A percentile compares a stretch with the other conserved stretches of the same genome.
Evolutionary conservation across 441 rosid species (phyloP).

Genomic region (Gossypium armourianum): DNA sequence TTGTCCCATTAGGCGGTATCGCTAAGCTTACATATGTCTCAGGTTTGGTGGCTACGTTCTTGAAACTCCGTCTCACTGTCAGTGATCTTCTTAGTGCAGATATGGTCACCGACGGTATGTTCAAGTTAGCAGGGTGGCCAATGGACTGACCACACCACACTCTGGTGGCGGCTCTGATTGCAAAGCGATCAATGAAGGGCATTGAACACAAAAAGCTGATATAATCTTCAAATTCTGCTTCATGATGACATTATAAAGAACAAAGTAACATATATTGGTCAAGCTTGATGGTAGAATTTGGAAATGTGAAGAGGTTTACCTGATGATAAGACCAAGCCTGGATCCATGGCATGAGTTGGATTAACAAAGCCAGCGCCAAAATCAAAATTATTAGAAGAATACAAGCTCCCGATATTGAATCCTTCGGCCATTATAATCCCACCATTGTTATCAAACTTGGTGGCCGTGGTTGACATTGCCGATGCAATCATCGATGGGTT

Average conservation of each 20-base stretch:
- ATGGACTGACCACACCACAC: constrained; percentile 33
- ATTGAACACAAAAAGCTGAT: constrained; percentile 36
- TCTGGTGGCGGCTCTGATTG: constrained; percentile 31
- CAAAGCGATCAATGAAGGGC: constrained; percentile 33
- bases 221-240: constrained; percentile 10
- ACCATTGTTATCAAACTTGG: constrained; percentile 39
- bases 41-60: constrained; percentile 38
- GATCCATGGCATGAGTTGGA: constrained; percentile 59
- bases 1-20: constrained; percentile 55
- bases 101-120: constrained; percentile 67
- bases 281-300: constrained; percentile 1
- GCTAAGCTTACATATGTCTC: constrained; percentile 49
- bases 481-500: constrained; percentile 74
- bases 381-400: constrained; percentile 53
- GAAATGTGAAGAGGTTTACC: constrained; percentile 25
- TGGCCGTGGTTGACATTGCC: constrained; percentile 69
- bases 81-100: constrained; percentile 36
- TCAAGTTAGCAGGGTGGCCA: constrained; percentile 53
- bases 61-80: constrained; percentile 42
- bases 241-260: constrained; percentile 1
- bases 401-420: constrained; percentile 23
- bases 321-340: constrained; percentile 60
- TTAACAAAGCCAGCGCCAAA: constrained; percentile 61
- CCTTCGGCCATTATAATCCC: constrained; percentile 48
- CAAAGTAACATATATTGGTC: background rate